These are phyloP conservation scores for Ricinus communis DNA, from an alignment of 345 rosid genomes.

Conservation along the genomic window DNA sequence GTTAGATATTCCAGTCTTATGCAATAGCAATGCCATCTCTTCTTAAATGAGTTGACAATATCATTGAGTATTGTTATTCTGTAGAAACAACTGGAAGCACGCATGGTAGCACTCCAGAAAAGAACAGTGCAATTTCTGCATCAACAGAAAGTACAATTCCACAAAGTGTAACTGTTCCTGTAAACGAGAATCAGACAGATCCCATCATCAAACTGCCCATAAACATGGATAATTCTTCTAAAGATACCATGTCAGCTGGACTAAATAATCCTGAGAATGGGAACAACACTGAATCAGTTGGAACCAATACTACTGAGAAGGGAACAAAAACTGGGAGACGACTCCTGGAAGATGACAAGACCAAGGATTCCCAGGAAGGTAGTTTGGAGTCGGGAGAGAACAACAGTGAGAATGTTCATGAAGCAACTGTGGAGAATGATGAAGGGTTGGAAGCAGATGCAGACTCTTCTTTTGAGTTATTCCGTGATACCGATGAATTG, in stretches of 20 bases:
- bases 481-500: constrained; percentile 87
- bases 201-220: constrained; percentile 1
- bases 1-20: background rate
- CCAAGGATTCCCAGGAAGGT: constrained; percentile 46
- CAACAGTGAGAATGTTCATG: constrained; percentile 40
- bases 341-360: constrained; percentile 65
- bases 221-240: background rate
- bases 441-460: constrained; percentile 85
- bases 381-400: constrained; percentile 47
- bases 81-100: constrained; percentile 42
- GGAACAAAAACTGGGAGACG: constrained; percentile 62
- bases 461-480: constrained; percentile 84
- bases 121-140: constrained; percentile 37
- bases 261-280: background rate
- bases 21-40: background rate
- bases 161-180: constrained; percentile 42
- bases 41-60: constrained; percentile 21
- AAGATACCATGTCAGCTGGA: background rate
- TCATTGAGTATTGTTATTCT: constrained; percentile 27
- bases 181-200: constrained; percentile 34
- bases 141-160: constrained; percentile 37
- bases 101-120: constrained; percentile 42
- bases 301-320: constrained; percentile 38
- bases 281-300: constrained; percentile 28
- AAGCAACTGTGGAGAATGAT: constrained; percentile 80